Evolutionary conservation across 2,329 filamentous ascomycete species (phyloP), one percentile per base, ranked within the genome.

Genomic region (Ophiostoma australiae): DNA sequence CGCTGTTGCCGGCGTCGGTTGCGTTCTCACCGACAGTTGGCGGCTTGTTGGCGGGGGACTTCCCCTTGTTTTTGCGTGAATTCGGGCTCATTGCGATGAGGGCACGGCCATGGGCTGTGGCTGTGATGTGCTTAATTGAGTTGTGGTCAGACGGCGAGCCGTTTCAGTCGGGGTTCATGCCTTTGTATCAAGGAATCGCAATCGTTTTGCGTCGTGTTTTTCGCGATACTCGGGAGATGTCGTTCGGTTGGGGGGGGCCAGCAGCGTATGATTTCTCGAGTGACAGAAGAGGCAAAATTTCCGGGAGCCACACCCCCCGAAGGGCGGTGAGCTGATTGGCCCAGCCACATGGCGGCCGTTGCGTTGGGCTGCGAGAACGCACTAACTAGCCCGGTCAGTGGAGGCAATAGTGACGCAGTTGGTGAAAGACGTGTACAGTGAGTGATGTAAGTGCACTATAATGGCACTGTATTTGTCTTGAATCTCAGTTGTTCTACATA

Each of bases 1-100:
- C 78, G 73, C 77, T 76, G 70, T 75, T 76, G 70, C 23, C 58
- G 68, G 68, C 70, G n/a, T 69, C 68, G 68, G 17, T 39, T 37
- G 15, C 33, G 10, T 52, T 10, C 48, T 72, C 69, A 71, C 69
- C 69, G 69, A 69, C 71, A 37, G 27, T 67, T 37, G 69, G 31
- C 41, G 69, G 55, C 67, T 58, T 48, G 31, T 63, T 48, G 67
- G 37, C 63, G 48, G 67, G 69, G 69, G 67, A 35, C 39, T 72
- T 72, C 52, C 71, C 69, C 69, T 72, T 72, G 70, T 71, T 72
- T 35, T 41, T 52, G 69, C 68, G 70, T 70, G 70, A 6, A 65
- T 70, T 69, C 11, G 55, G 69, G 44, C 69, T 72, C 69, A 71
- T 72, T 70, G 67, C 48, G 65, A 67, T 13, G 48, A 63, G 4